phyloP scores from a whole-genome alignment of 768 basidiomycete genomes.

The Guyanaporus albipodus region DNA sequence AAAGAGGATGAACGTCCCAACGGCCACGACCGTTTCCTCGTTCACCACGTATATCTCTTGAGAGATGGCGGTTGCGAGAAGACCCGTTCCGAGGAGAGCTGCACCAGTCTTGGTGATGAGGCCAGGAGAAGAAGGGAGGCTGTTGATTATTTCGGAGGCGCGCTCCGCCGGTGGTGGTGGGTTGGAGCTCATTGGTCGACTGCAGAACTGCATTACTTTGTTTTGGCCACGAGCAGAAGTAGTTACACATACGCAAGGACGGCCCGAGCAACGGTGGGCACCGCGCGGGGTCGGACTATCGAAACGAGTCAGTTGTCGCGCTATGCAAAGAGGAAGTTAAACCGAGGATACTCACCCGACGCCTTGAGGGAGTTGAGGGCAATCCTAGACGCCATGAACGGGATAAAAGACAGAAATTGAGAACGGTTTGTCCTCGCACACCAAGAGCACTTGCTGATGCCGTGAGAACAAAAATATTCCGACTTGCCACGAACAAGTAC shows the following conservation, averaged over 20 bases:
- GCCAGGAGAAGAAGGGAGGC: constrained; percentile 76
- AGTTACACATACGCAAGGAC: constrained; percentile 43
- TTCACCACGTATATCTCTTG: constrained; percentile 97
- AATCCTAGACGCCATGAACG: constrained; percentile 66
- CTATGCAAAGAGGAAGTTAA: background rate
- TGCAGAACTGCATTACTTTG: constrained; percentile 27
- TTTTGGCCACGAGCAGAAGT: constrained; percentile 2
- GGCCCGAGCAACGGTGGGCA: constrained; percentile 44
- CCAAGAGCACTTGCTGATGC: constrained; percentile 5
- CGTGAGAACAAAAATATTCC: constrained; percentile 33
- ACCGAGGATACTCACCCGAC: constrained; percentile 43
- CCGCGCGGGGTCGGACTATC: constrained; percentile 53
- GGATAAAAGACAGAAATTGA: constrained; percentile 5
- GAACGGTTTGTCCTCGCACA: constrained; percentile 2
- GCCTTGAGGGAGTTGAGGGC: constrained; percentile 61
- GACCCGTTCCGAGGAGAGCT: constrained; percentile 85
- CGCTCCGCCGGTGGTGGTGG: constrained; percentile 78
- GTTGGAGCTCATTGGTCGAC: constrained; percentile 64
- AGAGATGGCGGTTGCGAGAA: constrained; percentile 88
- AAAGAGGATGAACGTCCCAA: constrained; percentile 80
- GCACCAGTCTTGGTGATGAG: constrained; percentile 94
- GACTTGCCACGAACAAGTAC: constrained; percentile 24
- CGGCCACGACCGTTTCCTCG: constrained; percentile 88
- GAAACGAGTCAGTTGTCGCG: background rate
- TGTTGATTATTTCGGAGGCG: constrained; percentile 87